Evolutionary conservation across 352 stramenopile genomes (phyloP).

Genomic region (Phytophthora sp.): DNA sequence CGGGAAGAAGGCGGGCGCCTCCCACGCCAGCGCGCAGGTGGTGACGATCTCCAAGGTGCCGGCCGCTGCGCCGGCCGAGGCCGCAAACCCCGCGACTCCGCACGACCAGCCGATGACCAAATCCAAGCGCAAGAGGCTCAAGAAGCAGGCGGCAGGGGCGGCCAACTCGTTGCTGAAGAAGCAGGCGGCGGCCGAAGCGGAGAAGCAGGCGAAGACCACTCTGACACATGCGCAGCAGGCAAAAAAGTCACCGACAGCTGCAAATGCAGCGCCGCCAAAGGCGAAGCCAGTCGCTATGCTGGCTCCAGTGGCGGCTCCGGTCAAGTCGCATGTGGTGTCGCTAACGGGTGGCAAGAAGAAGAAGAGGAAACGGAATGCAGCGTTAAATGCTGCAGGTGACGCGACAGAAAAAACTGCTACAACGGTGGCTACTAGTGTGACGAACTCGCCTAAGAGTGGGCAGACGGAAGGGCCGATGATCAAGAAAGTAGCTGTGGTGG

Average conservation of each 20-base stretch:
- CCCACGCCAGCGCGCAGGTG: slow-evolving; percentile 15
- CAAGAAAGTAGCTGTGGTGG: slow-evolving; percentile 10
- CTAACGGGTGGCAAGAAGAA: slow-evolving; percentile 34
- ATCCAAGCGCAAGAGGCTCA: slow-evolving; percentile 34
- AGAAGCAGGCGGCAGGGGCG: slow-evolving; percentile 1
- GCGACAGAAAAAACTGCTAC: no score
- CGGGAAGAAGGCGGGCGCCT: slow-evolving; percentile 21
- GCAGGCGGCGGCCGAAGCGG: slow-evolving; percentile 1
- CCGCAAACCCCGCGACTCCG: background rate
- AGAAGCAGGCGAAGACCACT: no score
- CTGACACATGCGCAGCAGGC: background rate
- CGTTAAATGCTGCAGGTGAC: background rate
- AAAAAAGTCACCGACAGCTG: slow-evolving; percentile 6
- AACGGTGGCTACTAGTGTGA: no score
- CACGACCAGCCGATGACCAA: slow-evolving; percentile 29
- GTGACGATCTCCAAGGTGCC: background rate
- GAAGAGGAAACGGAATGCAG: slow-evolving; percentile 17
- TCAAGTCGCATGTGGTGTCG: slow-evolving; percentile 27
- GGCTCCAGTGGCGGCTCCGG: slow-evolving; percentile 1
- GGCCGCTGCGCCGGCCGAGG: background rate
- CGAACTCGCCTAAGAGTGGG: no score
- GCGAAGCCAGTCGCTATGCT: slow-evolving; percentile 8
- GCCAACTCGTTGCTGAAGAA: slow-evolving; percentile 18
- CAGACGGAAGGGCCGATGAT: slow-evolving; percentile 8
- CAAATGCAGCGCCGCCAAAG: background rate